Conservation (phyloP, 176 grass and related monocot genomes). For the Alloteropsis semialata region DNA sequence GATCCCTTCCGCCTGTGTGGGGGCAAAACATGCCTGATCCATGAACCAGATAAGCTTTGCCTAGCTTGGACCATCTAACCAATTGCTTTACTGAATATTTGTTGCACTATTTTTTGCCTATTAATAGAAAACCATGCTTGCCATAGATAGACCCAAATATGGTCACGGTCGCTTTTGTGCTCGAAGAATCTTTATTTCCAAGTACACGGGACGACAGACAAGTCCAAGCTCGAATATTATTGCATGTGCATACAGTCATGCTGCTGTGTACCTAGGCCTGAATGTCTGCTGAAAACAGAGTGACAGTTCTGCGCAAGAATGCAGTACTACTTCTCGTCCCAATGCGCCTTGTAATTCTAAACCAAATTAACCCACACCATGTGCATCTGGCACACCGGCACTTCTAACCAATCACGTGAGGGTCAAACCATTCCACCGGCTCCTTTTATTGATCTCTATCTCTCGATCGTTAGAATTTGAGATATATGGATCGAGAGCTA, state of each 20-base stretch:
- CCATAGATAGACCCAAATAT: too few species aligned
- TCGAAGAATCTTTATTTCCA: slow-evolving; percentile 29
- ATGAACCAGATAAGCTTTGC: slow-evolving; percentile 33
- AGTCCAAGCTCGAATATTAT: not conserved
- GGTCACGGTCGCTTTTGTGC: not conserved
- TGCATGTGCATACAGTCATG: not conserved
- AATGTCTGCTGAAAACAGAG: slow-evolving; percentile 18
- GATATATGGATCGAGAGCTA: too few species aligned
- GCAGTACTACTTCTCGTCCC: slow-evolving; percentile 42
- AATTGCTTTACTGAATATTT: slow-evolving; percentile 3
- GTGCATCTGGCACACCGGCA: slow-evolving; percentile 43
- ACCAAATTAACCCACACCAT: slow-evolving; percentile 40
- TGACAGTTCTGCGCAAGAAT: not conserved
- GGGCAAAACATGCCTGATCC: slow-evolving; percentile 20
- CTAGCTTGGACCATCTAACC: slow-evolving; percentile 38
- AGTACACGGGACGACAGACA: slow-evolving; percentile 20
- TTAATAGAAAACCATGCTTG: not conserved
- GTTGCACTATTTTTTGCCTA: not conserved
- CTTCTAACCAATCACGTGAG: slow-evolving; percentile 41
- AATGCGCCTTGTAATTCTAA: slow-evolving; percentile 61
- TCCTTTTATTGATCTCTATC: not conserved
- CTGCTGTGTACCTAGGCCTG: too few species aligned
- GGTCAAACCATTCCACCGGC: slow-evolving; percentile 20
- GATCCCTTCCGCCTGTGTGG: slow-evolving; percentile 38
- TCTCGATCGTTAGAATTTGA: slow-evolving; percentile 14